These are phyloP conservation scores for Hanseniaspora taiwanica DNA, from an alignment of 805 yeast species.

Conservation along the genomic window DNA sequence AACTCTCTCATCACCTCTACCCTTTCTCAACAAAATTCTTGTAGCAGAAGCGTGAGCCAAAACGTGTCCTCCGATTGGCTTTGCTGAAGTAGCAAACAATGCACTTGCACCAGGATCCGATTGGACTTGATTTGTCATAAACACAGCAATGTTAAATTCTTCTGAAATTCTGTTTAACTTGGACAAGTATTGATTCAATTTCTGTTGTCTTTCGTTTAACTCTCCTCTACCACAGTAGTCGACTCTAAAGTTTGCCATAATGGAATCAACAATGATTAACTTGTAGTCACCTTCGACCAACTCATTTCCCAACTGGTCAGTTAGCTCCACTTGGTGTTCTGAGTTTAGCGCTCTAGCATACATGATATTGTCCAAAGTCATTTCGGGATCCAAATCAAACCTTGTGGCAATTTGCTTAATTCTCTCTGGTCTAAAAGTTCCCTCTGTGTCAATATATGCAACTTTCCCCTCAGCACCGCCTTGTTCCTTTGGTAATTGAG, in stretches of 20 bases:
- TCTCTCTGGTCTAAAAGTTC: constrained; percentile 67
- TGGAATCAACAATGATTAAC: constrained; percentile 52
- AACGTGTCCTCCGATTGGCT: constrained; percentile 77
- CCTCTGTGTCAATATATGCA: constrained; percentile 69
- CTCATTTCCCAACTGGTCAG: constrained; percentile 53
- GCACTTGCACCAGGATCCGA: constrained; percentile 79
- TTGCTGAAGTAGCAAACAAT: constrained; percentile 66
- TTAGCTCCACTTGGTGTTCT: constrained; percentile 65
- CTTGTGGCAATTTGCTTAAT: constrained; percentile 52
- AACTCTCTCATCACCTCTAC: constrained; percentile 68
- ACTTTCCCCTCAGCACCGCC: constrained; percentile 80
- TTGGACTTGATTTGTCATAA: constrained; percentile 66
- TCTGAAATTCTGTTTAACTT: constrained; percentile 50
- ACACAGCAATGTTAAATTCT: constrained; percentile 66
- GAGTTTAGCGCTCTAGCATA: constrained; percentile 68
- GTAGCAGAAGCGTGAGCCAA: constrained; percentile 75
- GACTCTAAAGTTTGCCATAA: constrained; percentile 68
- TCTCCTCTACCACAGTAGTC: constrained; percentile 74
- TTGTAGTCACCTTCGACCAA: constrained; percentile 56
- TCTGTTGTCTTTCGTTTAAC: constrained; percentile 62
- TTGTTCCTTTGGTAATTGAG: constrained; percentile 54
- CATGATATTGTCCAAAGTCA: constrained; percentile 56
- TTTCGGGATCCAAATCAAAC: constrained; percentile 55
- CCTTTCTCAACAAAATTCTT: constrained; percentile 57
- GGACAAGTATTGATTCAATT: constrained; percentile 44